These are phyloP conservation scores for Apiospora malaysiana DNA, from an alignment of 2,329 filamentous ascomycete species.

Conservation along the genomic window DNA sequence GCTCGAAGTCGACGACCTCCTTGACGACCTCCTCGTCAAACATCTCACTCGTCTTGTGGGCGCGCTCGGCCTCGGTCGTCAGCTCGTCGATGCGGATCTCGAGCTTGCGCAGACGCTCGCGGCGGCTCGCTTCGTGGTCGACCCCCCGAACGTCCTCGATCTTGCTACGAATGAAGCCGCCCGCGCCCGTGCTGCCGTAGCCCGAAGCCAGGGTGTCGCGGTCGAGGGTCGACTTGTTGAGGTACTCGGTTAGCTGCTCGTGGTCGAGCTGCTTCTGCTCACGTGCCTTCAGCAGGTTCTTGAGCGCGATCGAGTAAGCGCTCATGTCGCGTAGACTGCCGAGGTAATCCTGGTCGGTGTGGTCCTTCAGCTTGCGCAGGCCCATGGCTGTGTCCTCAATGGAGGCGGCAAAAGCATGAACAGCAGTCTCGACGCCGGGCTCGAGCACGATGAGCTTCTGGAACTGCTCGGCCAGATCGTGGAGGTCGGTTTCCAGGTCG, in stretches of 20 bases:
- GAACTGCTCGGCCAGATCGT: slow-evolving; percentile 91
- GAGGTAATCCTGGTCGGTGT: slow-evolving; percentile 95
- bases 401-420: slow-evolving; percentile 85
- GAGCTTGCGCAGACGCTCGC: slow-evolving; percentile 86
- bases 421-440: slow-evolving; percentile 79
- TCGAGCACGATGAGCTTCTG: slow-evolving; percentile 91
- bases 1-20: slow-evolving; percentile 92
- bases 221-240: slow-evolving; percentile 87
- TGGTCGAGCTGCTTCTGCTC: slow-evolving; percentile 99
- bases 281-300: slow-evolving; percentile 85
- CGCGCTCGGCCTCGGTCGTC: slow-evolving; percentile 85
- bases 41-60: slow-evolving; percentile 84
- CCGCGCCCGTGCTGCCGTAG: slow-evolving; percentile 66
- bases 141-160: slow-evolving; percentile 96
- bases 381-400: slow-evolving; percentile 84
- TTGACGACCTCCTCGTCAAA: slow-evolving; percentile 97
- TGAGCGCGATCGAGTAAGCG: slow-evolving; percentile 86
- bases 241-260: slow-evolving; percentile 93
- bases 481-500: slow-evolving; percentile 87
- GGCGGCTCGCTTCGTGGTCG: slow-evolving; percentile 89
- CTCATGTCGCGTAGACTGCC: slow-evolving; percentile 94
- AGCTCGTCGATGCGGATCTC: slow-evolving; percentile 93
- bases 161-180: slow-evolving; percentile 88
- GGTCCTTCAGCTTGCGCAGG: slow-evolving; percentile 81
- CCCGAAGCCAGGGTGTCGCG: slow-evolving; percentile 77